Evolutionary conservation across 805 yeast species (phyloP).

Genomic region (Cyberlindnera maritima): DNA sequence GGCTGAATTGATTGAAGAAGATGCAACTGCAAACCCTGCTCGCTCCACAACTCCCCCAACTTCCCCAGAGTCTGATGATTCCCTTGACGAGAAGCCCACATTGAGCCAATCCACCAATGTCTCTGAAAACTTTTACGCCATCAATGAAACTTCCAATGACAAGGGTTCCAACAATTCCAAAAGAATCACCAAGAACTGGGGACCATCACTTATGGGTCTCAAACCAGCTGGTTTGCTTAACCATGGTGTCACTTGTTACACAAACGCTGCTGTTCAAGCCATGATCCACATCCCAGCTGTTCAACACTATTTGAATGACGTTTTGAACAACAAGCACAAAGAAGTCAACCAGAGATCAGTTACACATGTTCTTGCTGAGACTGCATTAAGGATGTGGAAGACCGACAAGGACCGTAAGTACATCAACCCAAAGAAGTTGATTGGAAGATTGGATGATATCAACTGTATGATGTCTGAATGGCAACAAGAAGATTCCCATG

Average conservation of each 20-base stretch:
- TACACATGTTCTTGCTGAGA: conserved; percentile 63
- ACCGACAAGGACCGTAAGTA: conserved; percentile 36
- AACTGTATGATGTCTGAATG: conserved; percentile 96
- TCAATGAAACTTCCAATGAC: conserved; percentile 58
- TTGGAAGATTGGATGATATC: conserved; percentile 71
- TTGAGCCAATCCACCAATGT: conserved; percentile 41
- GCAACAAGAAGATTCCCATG: conserved; percentile 98
- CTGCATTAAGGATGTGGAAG: conserved; percentile 66
- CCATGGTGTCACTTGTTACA: conserved; percentile 95
- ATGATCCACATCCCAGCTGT: conserved; percentile 89
- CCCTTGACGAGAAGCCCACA: conserved; percentile 27
- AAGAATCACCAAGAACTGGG: conserved; percentile 72
- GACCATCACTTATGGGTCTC: conserved; percentile 40
- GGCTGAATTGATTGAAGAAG: conserved; percentile 27
- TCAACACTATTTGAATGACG: conserved; percentile 74
- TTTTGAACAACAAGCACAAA: conserved; percentile 51
- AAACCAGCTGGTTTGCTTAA: conserved; percentile 75
- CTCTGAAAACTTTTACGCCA: conserved; percentile 52
- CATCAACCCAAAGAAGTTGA: conserved; percentile 74
- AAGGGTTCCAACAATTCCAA: conserved; percentile 59
- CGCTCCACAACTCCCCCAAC: conserved; percentile 29
- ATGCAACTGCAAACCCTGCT: conserved; percentile 17
- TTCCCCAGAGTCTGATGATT: conserved; percentile 33
- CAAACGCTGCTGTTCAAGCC: conserved; percentile 92
- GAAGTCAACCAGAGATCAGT: conserved; percentile 55